Percentiles rank a stretch among this genome's conserved stretches.
Evolutionary conservation across 192 early-diverging fungal species (phyloP).

Genomic region (Coemansia sp.): DNA sequence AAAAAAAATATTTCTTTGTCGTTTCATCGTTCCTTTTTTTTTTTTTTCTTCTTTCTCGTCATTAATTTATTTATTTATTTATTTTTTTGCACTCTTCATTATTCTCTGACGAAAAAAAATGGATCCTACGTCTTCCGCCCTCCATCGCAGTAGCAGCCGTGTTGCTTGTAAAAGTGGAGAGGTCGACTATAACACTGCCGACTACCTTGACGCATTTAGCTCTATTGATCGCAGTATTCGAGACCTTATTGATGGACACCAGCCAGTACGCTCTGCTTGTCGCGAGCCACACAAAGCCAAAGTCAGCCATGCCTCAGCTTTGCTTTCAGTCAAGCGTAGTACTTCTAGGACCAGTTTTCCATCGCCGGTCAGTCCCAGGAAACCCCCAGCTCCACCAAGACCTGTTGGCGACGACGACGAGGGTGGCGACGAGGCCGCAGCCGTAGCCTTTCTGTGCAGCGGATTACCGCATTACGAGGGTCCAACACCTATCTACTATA

Average conservation of each 20-base stretch:
- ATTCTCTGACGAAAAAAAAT: background rate
- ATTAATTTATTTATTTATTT: background rate
- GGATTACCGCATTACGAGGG: slow-evolving; percentile 51
- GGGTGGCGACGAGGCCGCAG: slow-evolving; percentile 37
- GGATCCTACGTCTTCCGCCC: background rate
- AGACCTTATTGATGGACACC: slow-evolving; percentile 25
- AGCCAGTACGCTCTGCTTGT: background rate
- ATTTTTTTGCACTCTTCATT: no score
- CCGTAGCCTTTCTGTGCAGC: slow-evolving; percentile 48
- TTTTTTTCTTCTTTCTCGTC: background rate
- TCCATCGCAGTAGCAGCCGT: background rate
- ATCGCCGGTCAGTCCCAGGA: background rate
- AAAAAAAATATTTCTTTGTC: background rate
- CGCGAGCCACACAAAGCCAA: background rate
- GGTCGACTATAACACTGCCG: slow-evolving; percentile 22
- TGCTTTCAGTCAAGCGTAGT: background rate
- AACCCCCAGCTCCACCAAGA: background rate
- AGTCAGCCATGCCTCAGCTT: background rate
- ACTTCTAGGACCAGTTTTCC: background rate
- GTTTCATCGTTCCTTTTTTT: background rate
- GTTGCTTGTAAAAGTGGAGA: background rate
- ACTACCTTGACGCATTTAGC: slow-evolving; percentile 39
- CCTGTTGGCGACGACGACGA: slow-evolving; percentile 9
- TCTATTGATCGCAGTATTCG: slow-evolving; percentile 42
- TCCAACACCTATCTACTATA: slow-evolving; percentile 30